Evolutionary conservation across 2,329 filamentous ascomycete genomes (phyloP), one percentile per base, ranked within the genome.

Genomic region (Madurella mycetomatis): DNA sequence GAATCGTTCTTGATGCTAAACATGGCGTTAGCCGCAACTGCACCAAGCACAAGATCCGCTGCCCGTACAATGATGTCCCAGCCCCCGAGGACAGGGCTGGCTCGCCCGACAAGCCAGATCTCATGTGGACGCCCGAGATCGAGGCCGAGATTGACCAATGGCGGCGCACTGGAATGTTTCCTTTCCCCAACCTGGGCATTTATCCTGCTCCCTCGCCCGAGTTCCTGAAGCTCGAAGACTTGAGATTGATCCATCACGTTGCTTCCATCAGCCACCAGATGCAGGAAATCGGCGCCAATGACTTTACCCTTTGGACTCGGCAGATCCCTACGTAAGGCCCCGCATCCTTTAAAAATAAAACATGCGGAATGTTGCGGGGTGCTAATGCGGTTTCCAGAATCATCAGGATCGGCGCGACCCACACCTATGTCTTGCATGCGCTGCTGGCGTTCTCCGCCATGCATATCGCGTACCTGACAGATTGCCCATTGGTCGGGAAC

Each of bases 21-120:
- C 25, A 43, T 34, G 25, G 17, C 9, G 39, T 31, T 67, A 95
- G 92, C 76, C 90, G 90, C 67, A 99, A 99, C 74, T 99, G 94
- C 75, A 96, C 92, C 58, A 99, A 97, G 76, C 94, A 99, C 76
- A 96, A 96, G 76, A 94, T 95, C 66, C 88, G 92, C 67, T 99
- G 94, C 74, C 94, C 96, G 65, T 99, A 97, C 77, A 95, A 96
- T 80, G 92, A 97, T 69, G 85, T 86, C 67, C 83, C 88, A 47
- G 78, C 83, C 44, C 79, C 86, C 54, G 85, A 88, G 62, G 77
- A 83, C 62, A 76, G 82, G 62, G 78, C 81, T 39, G 76, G 77
- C 41, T 83, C 82, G 60, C 82, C 84, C 59, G 78, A 81, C 62
- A 84, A 81, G 72, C 78, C 83, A 54, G 82, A 86, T 65, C 81